These are phyloP conservation scores for Coleophoma crateriformis DNA, from an alignment of 2,329 filamentous ascomycete genomes.

Conservation along the genomic window DNA sequence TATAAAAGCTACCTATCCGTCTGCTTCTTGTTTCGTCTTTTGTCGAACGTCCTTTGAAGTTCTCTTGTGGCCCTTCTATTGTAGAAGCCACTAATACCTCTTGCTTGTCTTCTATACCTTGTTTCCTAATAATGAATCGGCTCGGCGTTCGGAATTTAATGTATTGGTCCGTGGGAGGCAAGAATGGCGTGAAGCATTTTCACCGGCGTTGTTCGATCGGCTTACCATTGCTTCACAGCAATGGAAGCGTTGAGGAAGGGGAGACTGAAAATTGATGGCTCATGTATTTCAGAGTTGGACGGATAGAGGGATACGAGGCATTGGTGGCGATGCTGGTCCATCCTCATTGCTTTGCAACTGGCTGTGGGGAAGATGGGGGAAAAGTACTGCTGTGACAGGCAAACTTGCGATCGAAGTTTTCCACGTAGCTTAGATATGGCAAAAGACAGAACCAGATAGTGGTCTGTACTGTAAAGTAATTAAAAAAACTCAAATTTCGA, in stretches of 20 bases:
- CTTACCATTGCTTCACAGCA: conserved; percentile 9
- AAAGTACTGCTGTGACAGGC: not conserved
- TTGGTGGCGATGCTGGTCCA: conserved; percentile 12
- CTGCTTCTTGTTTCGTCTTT: not conserved
- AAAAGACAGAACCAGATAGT: conserved; percentile 3
- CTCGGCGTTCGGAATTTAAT: not conserved
- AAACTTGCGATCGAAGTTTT: not conserved
- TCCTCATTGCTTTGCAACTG: conserved; percentile 2
- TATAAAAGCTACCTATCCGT: conserved; percentile 4
- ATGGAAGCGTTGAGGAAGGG: conserved; percentile 1
- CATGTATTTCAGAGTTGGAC: conserved; percentile 6
- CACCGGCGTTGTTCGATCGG: conserved; percentile 6
- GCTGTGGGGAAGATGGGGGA: not conserved
- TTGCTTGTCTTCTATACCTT: not conserved
- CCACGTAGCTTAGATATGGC: not conserved
- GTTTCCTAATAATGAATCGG: not conserved
- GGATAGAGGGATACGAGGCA: conserved; percentile 1
- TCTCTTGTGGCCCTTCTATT: not conserved
- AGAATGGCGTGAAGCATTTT: conserved; percentile 1
- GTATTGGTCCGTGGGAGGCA: not conserved
- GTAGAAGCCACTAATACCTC: not conserved
- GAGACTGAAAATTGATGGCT: conserved; percentile 6
- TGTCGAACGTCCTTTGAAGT: not conserved
- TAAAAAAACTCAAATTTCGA: not conserved
- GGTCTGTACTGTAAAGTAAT: conserved; percentile 13